A percentile compares a stretch with the other conserved stretches of the same genome.
Evolutionary conservation across 2,329 filamentous ascomycete species (phyloP).

Genomic region (Cytospora piceae): DNA sequence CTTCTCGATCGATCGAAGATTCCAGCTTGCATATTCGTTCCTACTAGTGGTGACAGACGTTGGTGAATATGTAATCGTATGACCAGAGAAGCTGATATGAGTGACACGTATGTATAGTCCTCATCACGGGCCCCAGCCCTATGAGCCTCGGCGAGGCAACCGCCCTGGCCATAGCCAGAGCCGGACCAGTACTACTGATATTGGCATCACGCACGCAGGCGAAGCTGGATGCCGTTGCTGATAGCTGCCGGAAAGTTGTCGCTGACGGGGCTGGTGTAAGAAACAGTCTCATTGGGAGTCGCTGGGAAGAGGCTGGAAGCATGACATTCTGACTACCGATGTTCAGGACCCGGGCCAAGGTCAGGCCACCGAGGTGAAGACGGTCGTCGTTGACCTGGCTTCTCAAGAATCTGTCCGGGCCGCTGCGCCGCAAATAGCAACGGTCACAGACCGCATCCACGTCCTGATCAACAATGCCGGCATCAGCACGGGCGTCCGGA

Average conservation of each 20-base stretch:
- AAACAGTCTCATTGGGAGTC: neutral
- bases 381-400: constrained; percentile 37
- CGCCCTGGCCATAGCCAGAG: constrained; percentile 41
- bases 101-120: constrained; percentile 33
- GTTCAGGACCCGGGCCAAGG: constrained; percentile 6
- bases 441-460: constrained; percentile 41
- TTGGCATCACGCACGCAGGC: constrained; percentile 43
- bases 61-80: neutral
- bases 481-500: constrained; percentile 45
- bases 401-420: constrained; percentile 39
- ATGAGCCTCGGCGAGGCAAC: constrained; percentile 42
- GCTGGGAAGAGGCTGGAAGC: constrained; percentile 5
- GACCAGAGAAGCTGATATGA: constrained; percentile 3
- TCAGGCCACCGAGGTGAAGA: constrained; percentile 35
- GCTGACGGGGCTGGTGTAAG: constrained; percentile 9
- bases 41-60: neutral
- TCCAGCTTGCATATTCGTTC: neutral
- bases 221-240: constrained; percentile 40
- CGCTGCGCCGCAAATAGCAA: constrained; percentile 35
- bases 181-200: constrained; percentile 41
- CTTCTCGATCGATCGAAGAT: neutral
- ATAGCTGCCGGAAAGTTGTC: constrained; percentile 27
- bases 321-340: neutral
- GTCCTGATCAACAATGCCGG: constrained; percentile 50
- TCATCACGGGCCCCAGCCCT: constrained; percentile 47